Base-by-base conservation (phyloP, 257 asterid species). In the Ehretia macrophylla region DNA sequence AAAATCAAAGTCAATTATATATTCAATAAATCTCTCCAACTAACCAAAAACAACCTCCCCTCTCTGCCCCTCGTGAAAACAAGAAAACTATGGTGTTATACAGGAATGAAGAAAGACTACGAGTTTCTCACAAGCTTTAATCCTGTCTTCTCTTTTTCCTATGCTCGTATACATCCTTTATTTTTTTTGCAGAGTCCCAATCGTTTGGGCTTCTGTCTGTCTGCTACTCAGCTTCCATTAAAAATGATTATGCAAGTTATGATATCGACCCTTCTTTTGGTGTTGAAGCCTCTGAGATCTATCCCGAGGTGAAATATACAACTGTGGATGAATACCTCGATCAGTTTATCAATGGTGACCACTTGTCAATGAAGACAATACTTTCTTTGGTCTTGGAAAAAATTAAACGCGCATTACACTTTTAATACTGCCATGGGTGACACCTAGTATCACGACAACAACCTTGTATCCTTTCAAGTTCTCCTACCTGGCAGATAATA, bases 221-320 rank as follows among this genome's bases (percentile, higher is more conserved):
- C 8, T 16, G 35, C 13, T 59, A 71, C 49, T 49, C 64, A 8
- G 18, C 55, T 39, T 48, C 60, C 8, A 53, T 59, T 10, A 47
- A 54, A 5, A 71, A 59, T 12, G 50, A 52, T 8, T 10, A 40
- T 19, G 14, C 58, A 13, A 53, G 27, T 16, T 69, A 55, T 17
- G 59, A 50, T 50, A 55, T 40, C 17, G 71, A 71, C 4, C 11
- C 60, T 14, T 64, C 60, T 14, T 14, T 55, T 23, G 68, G 76
- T 10, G 69, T 61, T 38, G 66, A 66, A 52, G 73, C 69, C 3
- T 27, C 69, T 2, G 48, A 60, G 55, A 57, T 70, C 21, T 53
- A 64, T 59, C 76, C 68, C 2, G 71, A 71, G 18, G 53, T 59
- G 18, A 55, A 59, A 35, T 65, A 59, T 17, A 54, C 60, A 10